Percentiles rank a stretch among this genome's conserved stretches.
Conservation (phyloP, 2,329 filamentous ascomycete species). For the Eurotiales sp. region DNA sequence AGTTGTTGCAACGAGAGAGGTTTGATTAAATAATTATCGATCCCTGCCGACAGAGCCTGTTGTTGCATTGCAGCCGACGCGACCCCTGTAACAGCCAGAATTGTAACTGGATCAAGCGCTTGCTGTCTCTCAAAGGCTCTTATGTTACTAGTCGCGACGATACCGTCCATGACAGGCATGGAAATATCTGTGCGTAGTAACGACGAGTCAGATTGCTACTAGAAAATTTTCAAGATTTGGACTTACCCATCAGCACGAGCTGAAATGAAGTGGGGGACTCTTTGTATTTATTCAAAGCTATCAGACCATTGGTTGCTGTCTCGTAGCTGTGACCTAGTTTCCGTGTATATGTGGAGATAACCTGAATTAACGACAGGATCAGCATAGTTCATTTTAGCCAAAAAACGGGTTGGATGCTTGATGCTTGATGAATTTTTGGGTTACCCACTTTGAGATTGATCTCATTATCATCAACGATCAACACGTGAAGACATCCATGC, state of each 20-base stretch:
- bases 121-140: conserved; percentile 31
- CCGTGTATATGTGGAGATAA: conserved; percentile 36
- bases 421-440: background rate
- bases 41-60: conserved; percentile 26
- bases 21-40: conserved; percentile 31
- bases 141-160: conserved; percentile 40
- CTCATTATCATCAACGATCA: conserved; percentile 42
- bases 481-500: conserved; percentile 22
- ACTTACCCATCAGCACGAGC: conserved; percentile 33
- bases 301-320: conserved; percentile 36
- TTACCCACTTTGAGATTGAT: conserved; percentile 34
- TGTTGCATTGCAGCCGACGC: conserved; percentile 30
- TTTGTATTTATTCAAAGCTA: conserved; percentile 36
- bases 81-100: conserved; percentile 31
- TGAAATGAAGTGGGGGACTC: conserved; percentile 28
- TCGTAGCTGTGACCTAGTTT: conserved; percentile 35
- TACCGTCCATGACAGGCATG: conserved; percentile 45
- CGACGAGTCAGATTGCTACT: background rate
- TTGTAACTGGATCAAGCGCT: conserved; percentile 19
- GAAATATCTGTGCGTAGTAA: conserved; percentile 32
- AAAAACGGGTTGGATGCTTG: too few relatives aligned
- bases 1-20: conserved; percentile 29
- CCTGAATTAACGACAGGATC: conserved; percentile 14
- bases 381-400: background rate
- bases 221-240: conserved; percentile 16